Evolutionary conservation across 2,329 filamentous ascomycete genomes (phyloP).

Genomic region (Xylaria sp.): DNA sequence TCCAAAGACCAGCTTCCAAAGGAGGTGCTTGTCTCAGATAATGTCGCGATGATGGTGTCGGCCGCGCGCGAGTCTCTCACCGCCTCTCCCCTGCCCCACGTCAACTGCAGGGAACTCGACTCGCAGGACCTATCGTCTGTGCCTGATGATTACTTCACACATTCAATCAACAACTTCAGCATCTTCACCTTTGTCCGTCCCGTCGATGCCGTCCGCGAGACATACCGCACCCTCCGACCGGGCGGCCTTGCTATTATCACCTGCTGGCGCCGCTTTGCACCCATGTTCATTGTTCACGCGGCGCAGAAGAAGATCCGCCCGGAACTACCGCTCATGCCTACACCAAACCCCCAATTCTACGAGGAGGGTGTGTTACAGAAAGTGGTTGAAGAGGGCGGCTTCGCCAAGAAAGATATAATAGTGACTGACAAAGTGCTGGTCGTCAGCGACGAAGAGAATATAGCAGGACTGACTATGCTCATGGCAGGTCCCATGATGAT

Average conservation of each 20-base stretch:
- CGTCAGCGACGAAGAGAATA: constrained; percentile 43
- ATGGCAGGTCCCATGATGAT: constrained; percentile 48
- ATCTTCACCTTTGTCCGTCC: constrained; percentile 44
- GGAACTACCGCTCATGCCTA: constrained; percentile 44
- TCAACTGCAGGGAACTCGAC: constrained; percentile 45
- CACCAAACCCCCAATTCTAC: constrained; percentile 42
- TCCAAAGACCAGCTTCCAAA: constrained; percentile 45
- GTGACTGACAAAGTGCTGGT: constrained; percentile 42
- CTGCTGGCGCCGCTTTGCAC: constrained; percentile 46
- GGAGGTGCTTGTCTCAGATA: constrained; percentile 47
- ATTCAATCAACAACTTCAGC: constrained; percentile 47
- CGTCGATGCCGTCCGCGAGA: constrained; percentile 40
- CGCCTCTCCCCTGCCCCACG: constrained; percentile 44
- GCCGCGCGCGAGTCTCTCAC: constrained; percentile 46
- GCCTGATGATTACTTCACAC: constrained; percentile 42
- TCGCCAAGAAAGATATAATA: constrained; percentile 39
- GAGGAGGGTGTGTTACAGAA: constrained; percentile 44
- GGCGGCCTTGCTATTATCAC: constrained; percentile 43
- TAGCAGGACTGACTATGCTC: constrained; percentile 46
- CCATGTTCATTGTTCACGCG: constrained; percentile 43
- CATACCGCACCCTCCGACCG: constrained; percentile 42
- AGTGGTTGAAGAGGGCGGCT: constrained; percentile 44
- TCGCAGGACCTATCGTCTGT: constrained; percentile 43
- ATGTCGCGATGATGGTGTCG: constrained; percentile 45
- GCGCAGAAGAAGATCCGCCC: constrained; percentile 45